Evolutionary conservation across 257 asterid species (phyloP).

Genomic region (Leptodermis oblonga): DNA sequence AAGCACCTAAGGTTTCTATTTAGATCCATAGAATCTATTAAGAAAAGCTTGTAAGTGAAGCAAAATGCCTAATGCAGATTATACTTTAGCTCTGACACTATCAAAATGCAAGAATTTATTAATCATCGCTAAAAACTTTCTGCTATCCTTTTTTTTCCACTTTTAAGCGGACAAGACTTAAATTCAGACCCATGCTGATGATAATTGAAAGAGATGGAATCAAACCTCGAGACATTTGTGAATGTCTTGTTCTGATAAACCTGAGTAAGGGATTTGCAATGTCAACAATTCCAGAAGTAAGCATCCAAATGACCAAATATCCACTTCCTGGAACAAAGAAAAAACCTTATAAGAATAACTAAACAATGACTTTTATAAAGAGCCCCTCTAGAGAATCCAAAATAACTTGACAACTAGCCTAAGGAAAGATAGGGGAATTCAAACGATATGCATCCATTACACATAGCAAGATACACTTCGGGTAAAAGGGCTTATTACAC

Average conservation of each 20-base stretch:
- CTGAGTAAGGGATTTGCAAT: conserved; percentile 59
- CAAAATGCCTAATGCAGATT: neutral
- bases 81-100: neutral
- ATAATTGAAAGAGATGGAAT: conserved; percentile 12
- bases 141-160: neutral
- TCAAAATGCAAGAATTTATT: neutral
- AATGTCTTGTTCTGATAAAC: conserved; percentile 52
- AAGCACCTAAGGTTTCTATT: neutral
- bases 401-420: neutral
- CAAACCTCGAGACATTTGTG: conserved; percentile 45
- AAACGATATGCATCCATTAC: no score
- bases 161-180: neutral
- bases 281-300: conserved; percentile 77
- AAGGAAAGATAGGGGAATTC: neutral
- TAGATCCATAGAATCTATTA: no score
- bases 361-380: neutral
- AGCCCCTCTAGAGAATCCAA: neutral
- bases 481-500: no score
- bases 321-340: conserved; percentile 56
- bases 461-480: no score
- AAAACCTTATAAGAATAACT: conserved; percentile 12
- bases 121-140: neutral
- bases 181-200: no score
- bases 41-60: neutral
- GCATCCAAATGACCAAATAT: conserved; percentile 92